These are phyloP conservation scores for Moringa oleifera DNA, from an alignment of 345 rosid species.

Conservation along the genomic window DNA sequence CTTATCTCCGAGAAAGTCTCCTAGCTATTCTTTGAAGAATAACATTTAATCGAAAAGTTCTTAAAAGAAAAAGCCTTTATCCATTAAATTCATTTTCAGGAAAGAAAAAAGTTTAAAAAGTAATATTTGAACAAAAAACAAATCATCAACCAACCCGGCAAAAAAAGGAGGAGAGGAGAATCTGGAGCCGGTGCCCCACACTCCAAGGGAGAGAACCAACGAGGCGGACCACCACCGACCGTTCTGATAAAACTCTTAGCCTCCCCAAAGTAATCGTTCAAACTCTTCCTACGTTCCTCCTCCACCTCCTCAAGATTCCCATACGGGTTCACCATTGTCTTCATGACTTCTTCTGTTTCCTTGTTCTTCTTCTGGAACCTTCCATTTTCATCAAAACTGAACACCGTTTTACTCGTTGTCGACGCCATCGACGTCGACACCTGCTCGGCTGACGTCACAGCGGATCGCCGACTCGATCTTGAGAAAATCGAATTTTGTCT, in stretches of 20 bases:
- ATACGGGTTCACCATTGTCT: slow-evolving; percentile 12
- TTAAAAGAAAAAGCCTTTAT: too few relatives aligned
- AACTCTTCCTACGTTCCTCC: slow-evolving; percentile 24
- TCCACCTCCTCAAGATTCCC: slow-evolving; percentile 15
- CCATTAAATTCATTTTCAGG: background rate
- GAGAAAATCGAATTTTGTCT: background rate
- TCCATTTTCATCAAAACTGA: background rate
- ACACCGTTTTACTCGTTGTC: background rate
- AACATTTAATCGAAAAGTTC: too few relatives aligned
- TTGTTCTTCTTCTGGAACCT: slow-evolving; percentile 9
- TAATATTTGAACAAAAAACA: background rate
- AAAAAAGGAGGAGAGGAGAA: slow-evolving; percentile 50
- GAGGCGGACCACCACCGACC: slow-evolving; percentile 55
- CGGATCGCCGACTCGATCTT: slow-evolving; percentile 3
- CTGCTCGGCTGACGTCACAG: background rate
- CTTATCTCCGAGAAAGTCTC: too few relatives aligned
- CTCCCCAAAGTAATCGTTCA: slow-evolving; percentile 39
- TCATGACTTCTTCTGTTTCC: background rate
- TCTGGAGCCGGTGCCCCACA: slow-evolving; percentile 20
- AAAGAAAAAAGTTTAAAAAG: background rate
- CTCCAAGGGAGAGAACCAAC: slow-evolving; percentile 67
- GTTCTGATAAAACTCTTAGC: slow-evolving; percentile 29
- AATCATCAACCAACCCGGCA: slow-evolving; percentile 37
- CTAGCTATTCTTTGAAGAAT: too few relatives aligned
- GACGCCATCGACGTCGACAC: slow-evolving; percentile 12